Evolutionary conservation across 2,329 filamentous ascomycete genomes (phyloP), one percentile per base, ranked within the genome.

Genomic region (Sporothrix brunneoviolacea): DNA sequence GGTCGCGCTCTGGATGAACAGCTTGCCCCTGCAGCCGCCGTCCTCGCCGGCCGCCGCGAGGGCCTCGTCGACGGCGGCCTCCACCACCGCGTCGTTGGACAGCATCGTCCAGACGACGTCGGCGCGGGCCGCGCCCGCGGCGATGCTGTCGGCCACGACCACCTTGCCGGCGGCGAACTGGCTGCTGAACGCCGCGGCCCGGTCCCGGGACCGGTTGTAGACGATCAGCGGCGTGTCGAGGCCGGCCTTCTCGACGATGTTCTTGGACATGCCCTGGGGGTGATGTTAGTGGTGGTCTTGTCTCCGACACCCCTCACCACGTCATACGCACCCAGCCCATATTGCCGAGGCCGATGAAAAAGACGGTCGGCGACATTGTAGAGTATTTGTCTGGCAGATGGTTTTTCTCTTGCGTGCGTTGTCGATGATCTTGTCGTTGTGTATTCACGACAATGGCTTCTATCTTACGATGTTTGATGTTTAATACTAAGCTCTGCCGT

Each of bases 1-100:
- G 22, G 90, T 95, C 4, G 88, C 93, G 74, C 86, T 91, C 63
- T 95, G 90, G 28, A 95, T 77, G 58, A 95, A 83, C 15, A 93
- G 71, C 70, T 95, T 95, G 54, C 80, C 82, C n/a, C n/a, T n/a
- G n/a, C n/a, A n/a, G n/a, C n/a, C n/a, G n/a, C n/a, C n/a, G n/a
- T n/a, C n/a, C n/a, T n/a, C n/a, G n/a, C n/a, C n/a, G n/a, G n/a
- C n/a, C n/a, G n/a, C n/a, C n/a, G 84, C 77, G 3, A 73, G 75
- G 18, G 81, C 79, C 4, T 76, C 69, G 51, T 80, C 76, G 38
- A 94, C 80, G 5, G 86, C 86, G 3, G 77, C 71, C 64, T 95
- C 90, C 61, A 94, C 86, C 55, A 84, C 81, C 3, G 95, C 74
- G 64, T 95, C 90, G 62, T 93, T 85, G 57, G 84, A 80, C 4